phyloP scores from a whole-genome alignment of 306 rosid species.

The Nissolia schottii region DNA sequence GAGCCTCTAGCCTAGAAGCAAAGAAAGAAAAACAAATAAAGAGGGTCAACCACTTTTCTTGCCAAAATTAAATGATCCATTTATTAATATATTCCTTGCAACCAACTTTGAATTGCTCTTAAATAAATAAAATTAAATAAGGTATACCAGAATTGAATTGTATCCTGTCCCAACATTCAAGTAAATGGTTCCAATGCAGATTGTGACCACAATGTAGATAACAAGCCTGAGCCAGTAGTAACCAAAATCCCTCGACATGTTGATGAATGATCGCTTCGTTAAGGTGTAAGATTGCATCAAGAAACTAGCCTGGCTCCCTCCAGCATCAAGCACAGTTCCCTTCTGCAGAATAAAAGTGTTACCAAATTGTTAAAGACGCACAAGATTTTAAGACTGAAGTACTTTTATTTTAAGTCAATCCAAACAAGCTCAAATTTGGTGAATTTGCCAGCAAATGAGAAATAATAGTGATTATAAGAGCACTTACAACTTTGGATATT shows the following conservation, averaged over 20 bases:
- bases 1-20: constrained; percentile 96
- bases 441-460: too few relatives aligned
- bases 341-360: constrained; percentile 45
- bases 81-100: neutral
- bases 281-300: constrained; percentile 66
- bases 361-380: neutral
- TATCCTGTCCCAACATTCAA: constrained; percentile 81
- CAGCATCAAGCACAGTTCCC: constrained; percentile 85
- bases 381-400: neutral
- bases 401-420: too few relatives aligned
- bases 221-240: constrained; percentile 98
- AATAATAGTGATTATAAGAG: neutral
- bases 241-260: constrained; percentile 99
- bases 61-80: constrained; percentile 6
- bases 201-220: constrained; percentile 80
- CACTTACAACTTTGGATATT: constrained; percentile 83
- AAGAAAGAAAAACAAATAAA: neutral
- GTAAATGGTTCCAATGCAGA: constrained; percentile 89
- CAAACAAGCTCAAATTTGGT: too few relatives aligned
- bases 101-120: neutral
- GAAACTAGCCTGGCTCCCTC: constrained; percentile 98
- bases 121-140: neutral
- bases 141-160: constrained; percentile 85
- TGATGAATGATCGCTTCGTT: constrained; percentile 81
- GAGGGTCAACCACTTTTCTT: neutral